phyloP scores from a whole-genome alignment of 306 rosid genomes.

The Malus sylvestris region DNA sequence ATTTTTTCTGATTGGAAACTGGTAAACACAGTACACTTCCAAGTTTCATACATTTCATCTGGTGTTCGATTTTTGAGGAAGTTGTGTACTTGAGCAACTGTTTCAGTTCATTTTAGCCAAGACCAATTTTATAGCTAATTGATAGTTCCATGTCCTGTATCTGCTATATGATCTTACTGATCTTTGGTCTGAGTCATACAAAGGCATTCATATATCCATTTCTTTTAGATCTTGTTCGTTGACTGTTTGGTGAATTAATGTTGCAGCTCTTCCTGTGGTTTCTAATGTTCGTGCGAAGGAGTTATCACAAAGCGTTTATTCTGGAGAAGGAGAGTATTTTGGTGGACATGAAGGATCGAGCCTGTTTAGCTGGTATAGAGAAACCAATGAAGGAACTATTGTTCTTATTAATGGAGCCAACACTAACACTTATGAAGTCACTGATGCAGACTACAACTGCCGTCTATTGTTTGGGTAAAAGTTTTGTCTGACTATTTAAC shows the following conservation, averaged over 20 bases:
- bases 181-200: too few relatives aligned
- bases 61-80: background rate
- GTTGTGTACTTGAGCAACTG: slow-evolving; percentile 2
- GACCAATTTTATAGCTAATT: background rate
- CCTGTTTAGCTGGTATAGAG: slow-evolving; percentile 85
- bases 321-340: slow-evolving; percentile 91
- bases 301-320: slow-evolving; percentile 60
- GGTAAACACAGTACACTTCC: background rate
- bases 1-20: background rate
- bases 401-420: slow-evolving; percentile 56
- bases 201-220: background rate
- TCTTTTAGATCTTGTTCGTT: slow-evolving; percentile 17
- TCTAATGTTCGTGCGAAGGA: slow-evolving; percentile 54
- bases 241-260: background rate
- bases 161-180: background rate
- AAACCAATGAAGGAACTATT: slow-evolving; percentile 66
- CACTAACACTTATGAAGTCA: slow-evolving; percentile 58
- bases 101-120: background rate
- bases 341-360: slow-evolving; percentile 94
- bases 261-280: slow-evolving; percentile 84
- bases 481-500: background rate
- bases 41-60: background rate
- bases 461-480: slow-evolving; percentile 82
- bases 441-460: slow-evolving; percentile 71
- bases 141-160: background rate